Percentiles rank a stretch among this genome's conserved stretches.
Conservation (phyloP, 2,329 filamentous ascomycete genomes). For the Didymella lethalis region DNA sequence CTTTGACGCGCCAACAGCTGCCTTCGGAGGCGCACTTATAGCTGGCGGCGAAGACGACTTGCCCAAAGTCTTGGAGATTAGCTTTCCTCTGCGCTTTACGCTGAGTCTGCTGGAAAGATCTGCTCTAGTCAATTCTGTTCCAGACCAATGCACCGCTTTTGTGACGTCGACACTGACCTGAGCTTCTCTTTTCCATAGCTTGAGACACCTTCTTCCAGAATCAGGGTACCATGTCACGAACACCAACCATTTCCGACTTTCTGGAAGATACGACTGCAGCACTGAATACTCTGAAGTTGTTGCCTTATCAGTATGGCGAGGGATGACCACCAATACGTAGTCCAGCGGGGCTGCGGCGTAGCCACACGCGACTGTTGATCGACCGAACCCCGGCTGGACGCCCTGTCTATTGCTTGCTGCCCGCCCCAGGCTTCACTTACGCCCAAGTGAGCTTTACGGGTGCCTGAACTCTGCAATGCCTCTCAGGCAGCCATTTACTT, state of each 20-base stretch:
- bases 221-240: slow-evolving; percentile 27
- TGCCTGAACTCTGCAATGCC: slow-evolving; percentile 41
- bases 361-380: slow-evolving; percentile 27
- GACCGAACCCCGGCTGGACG: slow-evolving; percentile 26
- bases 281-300: slow-evolving; percentile 2
- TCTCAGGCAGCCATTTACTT: slow-evolving; percentile 41
- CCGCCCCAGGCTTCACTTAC: slow-evolving; percentile 38
- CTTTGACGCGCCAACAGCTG: slow-evolving; percentile 37
- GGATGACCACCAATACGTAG: slow-evolving; percentile 14
- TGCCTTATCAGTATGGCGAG: slow-evolving; percentile 17
- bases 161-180: slow-evolving; percentile 34
- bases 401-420: slow-evolving; percentile 20
- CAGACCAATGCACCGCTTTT: slow-evolving; percentile 3
- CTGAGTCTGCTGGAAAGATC: slow-evolving; percentile 38
- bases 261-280: background rate
- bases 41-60: slow-evolving; percentile 31
- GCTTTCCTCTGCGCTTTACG: slow-evolving; percentile 38
- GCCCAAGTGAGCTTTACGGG: slow-evolving; percentile 20
- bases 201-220: slow-evolving; percentile 20
- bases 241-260: slow-evolving; percentile 16
- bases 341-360: slow-evolving; percentile 19
- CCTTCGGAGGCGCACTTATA: slow-evolving; percentile 44
- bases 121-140: slow-evolving; percentile 18
- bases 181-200: slow-evolving; percentile 43
- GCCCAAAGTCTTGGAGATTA: slow-evolving; percentile 30